A percentile compares a stretch with the other conserved stretches of the same genome.
Evolutionary conservation across 768 basidiomycete species (phyloP).

Genomic region (Rhizopogon sp.): DNA sequence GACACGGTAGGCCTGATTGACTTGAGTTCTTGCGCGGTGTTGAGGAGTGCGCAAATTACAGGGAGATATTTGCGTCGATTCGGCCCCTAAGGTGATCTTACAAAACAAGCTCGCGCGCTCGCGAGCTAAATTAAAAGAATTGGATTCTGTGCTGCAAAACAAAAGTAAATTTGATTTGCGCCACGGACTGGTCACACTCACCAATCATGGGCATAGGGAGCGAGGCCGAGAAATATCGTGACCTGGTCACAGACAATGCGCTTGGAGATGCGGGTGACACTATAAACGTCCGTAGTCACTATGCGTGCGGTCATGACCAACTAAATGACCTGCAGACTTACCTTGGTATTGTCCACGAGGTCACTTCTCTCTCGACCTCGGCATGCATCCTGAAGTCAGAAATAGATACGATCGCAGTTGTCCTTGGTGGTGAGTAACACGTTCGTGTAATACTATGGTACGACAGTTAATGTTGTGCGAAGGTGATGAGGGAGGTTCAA

Average conservation of each 20-base stretch:
- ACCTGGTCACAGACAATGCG: slow-evolving; percentile 42
- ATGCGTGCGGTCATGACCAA: neutral
- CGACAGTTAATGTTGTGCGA: slow-evolving; percentile 1
- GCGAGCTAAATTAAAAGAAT: slow-evolving; percentile 58
- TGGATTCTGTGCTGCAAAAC: slow-evolving; percentile 47
- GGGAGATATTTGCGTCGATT: slow-evolving; percentile 55
- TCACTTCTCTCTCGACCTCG: slow-evolving; percentile 48
- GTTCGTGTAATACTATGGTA: slow-evolving; percentile 9
- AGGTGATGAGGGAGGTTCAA: slow-evolving; percentile 73
- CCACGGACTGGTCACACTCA: slow-evolving; percentile 10
- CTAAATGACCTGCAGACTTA: slow-evolving; percentile 40
- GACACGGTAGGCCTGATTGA: slow-evolving; percentile 52
- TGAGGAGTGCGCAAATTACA: slow-evolving; percentile 5
- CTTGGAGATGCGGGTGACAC: slow-evolving; percentile 48
- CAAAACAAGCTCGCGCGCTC: slow-evolving; percentile 71
- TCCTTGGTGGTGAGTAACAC: slow-evolving; percentile 54
- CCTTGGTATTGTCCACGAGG: slow-evolving; percentile 59
- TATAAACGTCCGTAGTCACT: slow-evolving; percentile 13
- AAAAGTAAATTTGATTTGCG: slow-evolving; percentile 46
- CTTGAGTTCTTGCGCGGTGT: neutral
- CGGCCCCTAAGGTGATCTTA: slow-evolving; percentile 68
- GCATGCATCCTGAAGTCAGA: slow-evolving; percentile 60
- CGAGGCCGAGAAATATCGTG: slow-evolving; percentile 49
- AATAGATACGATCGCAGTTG: slow-evolving; percentile 50
- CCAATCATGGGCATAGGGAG: slow-evolving; percentile 31